phyloP scores from a whole-genome alignment of 1,284 basidiomycete genomes.

The Austropuccinia psidii region DNA sequence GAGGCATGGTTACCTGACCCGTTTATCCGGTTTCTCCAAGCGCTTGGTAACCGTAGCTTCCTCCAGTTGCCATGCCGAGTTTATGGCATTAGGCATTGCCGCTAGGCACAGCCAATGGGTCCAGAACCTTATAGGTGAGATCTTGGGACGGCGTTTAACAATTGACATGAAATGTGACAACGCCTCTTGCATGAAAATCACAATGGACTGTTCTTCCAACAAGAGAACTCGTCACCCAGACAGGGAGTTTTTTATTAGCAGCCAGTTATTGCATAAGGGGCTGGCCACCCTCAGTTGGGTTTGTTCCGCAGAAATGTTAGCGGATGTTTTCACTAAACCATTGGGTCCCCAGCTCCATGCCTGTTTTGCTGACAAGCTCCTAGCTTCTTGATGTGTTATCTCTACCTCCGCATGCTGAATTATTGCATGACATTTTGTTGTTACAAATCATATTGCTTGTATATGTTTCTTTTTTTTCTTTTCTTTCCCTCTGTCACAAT shows the following conservation, averaged over 20 bases:
- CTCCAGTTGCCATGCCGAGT: background rate
- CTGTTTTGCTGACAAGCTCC: no score
- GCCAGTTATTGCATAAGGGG: background rate
- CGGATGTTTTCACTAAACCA: background rate
- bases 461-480: no score
- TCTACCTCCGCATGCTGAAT: no score
- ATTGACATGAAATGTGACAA: background rate
- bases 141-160: background rate
- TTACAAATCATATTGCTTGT: no score
- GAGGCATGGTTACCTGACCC: background rate
- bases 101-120: background rate
- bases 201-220: background rate
- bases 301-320: background rate
- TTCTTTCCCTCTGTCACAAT: no score
- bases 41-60: background rate
- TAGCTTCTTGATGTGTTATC: no score
- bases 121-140: background rate
- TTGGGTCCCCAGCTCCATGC: background rate
- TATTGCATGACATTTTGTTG: no score
- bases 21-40: background rate
- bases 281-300: background rate
- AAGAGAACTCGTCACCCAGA: background rate
- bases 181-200: background rate
- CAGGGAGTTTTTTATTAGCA: background rate
- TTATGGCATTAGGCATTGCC: background rate